Evolutionary conservation across 1,284 basidiomycete species (phyloP).

Genomic region (Moesziomyces globuligerus): DNA sequence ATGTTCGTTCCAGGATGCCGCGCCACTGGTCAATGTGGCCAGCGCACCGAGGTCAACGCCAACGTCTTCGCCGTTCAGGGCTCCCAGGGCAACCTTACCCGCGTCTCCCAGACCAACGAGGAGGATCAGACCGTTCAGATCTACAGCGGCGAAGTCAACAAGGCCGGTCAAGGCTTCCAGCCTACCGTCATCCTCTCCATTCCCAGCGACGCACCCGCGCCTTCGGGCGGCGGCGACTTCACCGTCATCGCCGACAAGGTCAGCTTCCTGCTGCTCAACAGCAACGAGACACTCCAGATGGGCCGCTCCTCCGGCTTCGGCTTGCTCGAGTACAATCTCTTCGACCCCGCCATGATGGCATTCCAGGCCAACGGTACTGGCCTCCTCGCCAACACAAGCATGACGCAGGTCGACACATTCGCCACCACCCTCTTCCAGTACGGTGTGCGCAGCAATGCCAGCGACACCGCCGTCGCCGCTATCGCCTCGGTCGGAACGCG

Average conservation of each 20-base stretch:
- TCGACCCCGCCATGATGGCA: constrained; percentile 35
- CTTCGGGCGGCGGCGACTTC: constrained; percentile 75
- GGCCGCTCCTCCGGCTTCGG: constrained; percentile 46
- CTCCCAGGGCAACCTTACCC: constrained; percentile 69
- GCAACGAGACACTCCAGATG: constrained; percentile 51
- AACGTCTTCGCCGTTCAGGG: constrained; percentile 76
- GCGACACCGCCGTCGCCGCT: constrained; percentile 69
- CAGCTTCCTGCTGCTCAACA: constrained; percentile 52
- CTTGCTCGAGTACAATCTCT: constrained; percentile 58
- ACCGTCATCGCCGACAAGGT: constrained; percentile 77
- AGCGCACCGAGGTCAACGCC: constrained; percentile 83
- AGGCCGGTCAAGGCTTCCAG: constrained; percentile 37
- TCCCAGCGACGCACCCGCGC: constrained; percentile 70
- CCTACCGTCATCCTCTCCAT: constrained; percentile 56
- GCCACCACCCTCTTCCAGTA: constrained; percentile 73
- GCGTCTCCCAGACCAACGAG: constrained; percentile 78
- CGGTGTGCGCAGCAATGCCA: constrained; percentile 57
- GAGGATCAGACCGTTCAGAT: constrained; percentile 75
- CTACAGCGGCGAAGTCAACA: constrained; percentile 83
- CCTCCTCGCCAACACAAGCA: constrained; percentile 69
- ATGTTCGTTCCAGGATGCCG: constrained; percentile 87
- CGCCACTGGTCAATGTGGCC: constrained; percentile 79
- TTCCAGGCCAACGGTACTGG: constrained; percentile 42
- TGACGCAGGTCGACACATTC: constrained; percentile 77
- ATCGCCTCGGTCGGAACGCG: constrained; percentile 71